phyloP scores from a whole-genome alignment of 2,329 filamentous ascomycete genomes.

The Oidium heveae region DNA sequence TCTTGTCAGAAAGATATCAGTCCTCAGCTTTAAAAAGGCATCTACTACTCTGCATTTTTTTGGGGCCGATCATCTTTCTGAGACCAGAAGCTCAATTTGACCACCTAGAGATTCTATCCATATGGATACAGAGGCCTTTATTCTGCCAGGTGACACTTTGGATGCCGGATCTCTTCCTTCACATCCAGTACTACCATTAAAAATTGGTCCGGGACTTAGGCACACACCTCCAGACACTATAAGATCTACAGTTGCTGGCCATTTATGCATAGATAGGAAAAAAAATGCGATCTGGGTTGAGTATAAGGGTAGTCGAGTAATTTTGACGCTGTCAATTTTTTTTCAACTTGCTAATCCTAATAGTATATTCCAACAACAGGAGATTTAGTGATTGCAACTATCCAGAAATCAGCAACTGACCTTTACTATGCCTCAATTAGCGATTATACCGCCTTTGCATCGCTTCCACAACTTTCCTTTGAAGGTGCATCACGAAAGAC shows the following conservation, averaged over 20 bases:
- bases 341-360: constrained; percentile 4
- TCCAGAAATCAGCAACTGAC: constrained; percentile 52
- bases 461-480: constrained; percentile 74
- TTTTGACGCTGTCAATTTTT: constrained; percentile 8
- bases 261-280: constrained; percentile 38
- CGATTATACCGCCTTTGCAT: constrained; percentile 33
- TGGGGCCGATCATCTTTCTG: too few species aligned
- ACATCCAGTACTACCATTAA: constrained; percentile 43
- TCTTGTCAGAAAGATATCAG: too few species aligned
- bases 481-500: constrained; percentile 85
- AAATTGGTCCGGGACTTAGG: constrained; percentile 61
- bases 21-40: too few species aligned
- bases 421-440: constrained; percentile 59
- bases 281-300: constrained; percentile 66
- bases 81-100: neutral
- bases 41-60: too few species aligned
- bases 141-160: constrained; percentile 64
- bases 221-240: constrained; percentile 57
- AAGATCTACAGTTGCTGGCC: constrained; percentile 39
- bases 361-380: constrained; percentile 58
- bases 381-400: constrained; percentile 71
- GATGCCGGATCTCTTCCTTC: constrained; percentile 40
- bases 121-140: constrained; percentile 24
- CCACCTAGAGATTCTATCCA: neutral
- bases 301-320: constrained; percentile 40